Base-by-base conservation (phyloP, 768 basidiomycete species). In the Coprinellus aureogranulatus region DNA sequence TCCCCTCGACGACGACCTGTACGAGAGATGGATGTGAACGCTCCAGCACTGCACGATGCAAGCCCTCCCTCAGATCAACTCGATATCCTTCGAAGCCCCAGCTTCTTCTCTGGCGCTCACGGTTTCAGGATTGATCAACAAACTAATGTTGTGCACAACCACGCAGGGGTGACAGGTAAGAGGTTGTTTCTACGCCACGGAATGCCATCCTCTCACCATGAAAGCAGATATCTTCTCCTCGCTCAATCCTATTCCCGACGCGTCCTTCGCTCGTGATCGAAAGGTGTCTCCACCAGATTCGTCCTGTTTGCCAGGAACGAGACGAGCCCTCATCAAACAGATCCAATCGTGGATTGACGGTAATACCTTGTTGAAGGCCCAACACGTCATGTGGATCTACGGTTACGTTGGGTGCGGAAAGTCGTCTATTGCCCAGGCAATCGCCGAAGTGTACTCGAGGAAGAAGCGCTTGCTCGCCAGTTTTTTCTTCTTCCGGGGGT, bases 401-500 rank as follows among this genome's bases (percentile, higher is more conserved):
- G 54, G 44, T 8, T 25, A 34, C 22, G 54, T 44, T 46, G 54
- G 54, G 11, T 37, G 27, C 27, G 54, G 54, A 3, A 55, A 55
- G 27, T 55, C 54, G 16, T 20, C 54, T 4, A 12, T 55, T 28
- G 3, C 45, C 12, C 54, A 55, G 27, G 27, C 45, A 23, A 28
- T 54, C 10, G 53, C 53, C 3, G 53, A 54, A 27, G 25, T 14
- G 8, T 56, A 12, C 31, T 45, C 55, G 16, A 18, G 22, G 14
- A 49, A 49, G 27, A 20, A 45, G 22, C 44, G 27, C 11, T 45
- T 56, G 12, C 45, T 26, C 20, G 27, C 20, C 2, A 52, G 56
- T 30, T 50, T 57, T 48, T 57, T 57, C 37, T 57, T 57, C 40
- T 51, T 57, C 31, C 49, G 48, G 4, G 49, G 49, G 3, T 26